Evolutionary conservation across 495 filamentous ascomycete genomes (phyloP), one percentile per base, ranked within the genome.

Genomic region (Talaromyces trachyspermus): DNA sequence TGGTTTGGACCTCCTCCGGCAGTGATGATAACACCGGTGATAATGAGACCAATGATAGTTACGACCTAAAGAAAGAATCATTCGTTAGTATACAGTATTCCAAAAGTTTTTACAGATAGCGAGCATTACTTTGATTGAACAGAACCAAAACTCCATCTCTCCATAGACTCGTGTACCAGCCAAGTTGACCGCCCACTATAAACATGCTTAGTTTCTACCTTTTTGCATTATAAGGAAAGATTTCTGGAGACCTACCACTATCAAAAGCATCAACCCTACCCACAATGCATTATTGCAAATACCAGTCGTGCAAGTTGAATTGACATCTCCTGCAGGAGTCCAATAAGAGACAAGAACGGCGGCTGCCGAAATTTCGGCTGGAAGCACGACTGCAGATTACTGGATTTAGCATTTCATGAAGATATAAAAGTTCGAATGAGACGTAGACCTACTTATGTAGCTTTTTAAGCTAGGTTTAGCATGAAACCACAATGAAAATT

Each of bases 271-370:
- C 41, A 43, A 23, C 22, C 49, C 58, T 3, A 57, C 53, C 58
- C 54, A 58, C 51, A 61, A 42, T 2, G 56, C 54, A 51, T 59
- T 57, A 35, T 60, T 58, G 35, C 59, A 62, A 15, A 57, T 58
- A 5, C 53, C 53, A 38, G 55, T 40, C 3, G 58, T 57, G 18
- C 54, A 60, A 2, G 57, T 57, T 2, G 57, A 57, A 23, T 43
- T 26, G 15, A 29, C 24, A 18, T 51, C 47, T 19, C 54, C 52
- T 29, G 58, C 55, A 4, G 52, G 58, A 5, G 55, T 65, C 86
- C 86, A 90, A 58, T 78, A 89, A 41, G 81, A 70, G 27, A 89
- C 81, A 43, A 88, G 76, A 17, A 86, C 61, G 3, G 77, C 72
- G 2, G 84, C 78, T 2, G 83, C 84, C 2, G 79, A 79, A 8